Base-by-base conservation (phyloP, 2,329 filamentous ascomycete species). In the Emericellopsis cladophorae region DNA sequence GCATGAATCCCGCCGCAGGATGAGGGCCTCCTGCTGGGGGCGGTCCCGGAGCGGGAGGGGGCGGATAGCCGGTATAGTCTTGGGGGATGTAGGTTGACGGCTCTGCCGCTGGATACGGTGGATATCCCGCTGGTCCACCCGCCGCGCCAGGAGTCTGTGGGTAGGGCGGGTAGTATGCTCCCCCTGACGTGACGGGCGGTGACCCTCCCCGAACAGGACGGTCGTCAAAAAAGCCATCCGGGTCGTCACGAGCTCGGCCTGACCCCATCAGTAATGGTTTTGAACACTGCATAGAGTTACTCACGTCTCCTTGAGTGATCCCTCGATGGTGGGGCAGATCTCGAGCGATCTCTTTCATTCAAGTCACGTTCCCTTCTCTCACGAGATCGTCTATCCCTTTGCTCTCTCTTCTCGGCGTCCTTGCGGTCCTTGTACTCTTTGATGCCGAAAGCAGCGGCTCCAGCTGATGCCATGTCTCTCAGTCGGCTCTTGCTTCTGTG, bases 371-470 rank as follows among this genome's bases (percentile, higher is more conserved):
- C 40, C 31, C 39, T 36, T 23, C 35, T 15, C 22, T 46, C 44
- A 9, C 37, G 40, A 12, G 36, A 40, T 14, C 46, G 21, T 46
- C 44, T 15, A 3, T 35, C 32, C 42, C 38, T 38, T 11, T 36
- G 22, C 24, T 45, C 37, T 21, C 26, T 33, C 32, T 42, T 40
- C 34, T 42, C 40, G 22, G 33, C 26, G 12, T 71, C 65, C 54
- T 64, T 66, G 58, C 41, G 54, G 50, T 76, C 68, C 44, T 69
- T 65, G 45, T 70, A 75, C 50, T 77, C 73, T 52, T 79, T 79
- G 42, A 81, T 66, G 0, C 76, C 76, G 43, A 81, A 68, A 5
- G 76, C 77, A 1, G 76, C 74, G 5, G 77, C 77, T 7, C 73
- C 75, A 1, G 70, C 75, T 4, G 67, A 67, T 14, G 75, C 73